These are phyloP conservation scores for Penicillium palitans DNA, from an alignment of 2,329 filamentous ascomycete genomes.

Conservation along the genomic window DNA sequence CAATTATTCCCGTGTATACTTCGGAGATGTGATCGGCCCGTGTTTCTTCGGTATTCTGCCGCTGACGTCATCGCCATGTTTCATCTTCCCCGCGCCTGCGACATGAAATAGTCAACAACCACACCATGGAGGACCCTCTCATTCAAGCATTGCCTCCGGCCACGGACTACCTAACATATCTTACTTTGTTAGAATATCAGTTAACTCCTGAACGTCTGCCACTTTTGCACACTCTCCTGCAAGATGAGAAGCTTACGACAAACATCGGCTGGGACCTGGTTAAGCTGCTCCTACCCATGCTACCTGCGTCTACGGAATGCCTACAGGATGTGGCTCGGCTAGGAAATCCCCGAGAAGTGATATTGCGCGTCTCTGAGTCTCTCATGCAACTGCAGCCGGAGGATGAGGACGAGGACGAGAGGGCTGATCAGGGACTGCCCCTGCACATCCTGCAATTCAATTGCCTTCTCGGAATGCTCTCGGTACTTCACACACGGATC, in stretches of 20 bases:
- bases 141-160: slow-evolving; percentile 60
- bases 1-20: background rate
- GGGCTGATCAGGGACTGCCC: slow-evolving; percentile 32
- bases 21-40: slow-evolving; percentile 9
- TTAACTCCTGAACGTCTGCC: slow-evolving; percentile 59
- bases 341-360: slow-evolving; percentile 65
- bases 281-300: slow-evolving; percentile 59
- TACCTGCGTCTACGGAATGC: slow-evolving; percentile 60
- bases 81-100: slow-evolving; percentile 8
- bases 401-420: slow-evolving; percentile 36
- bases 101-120: slow-evolving; percentile 18
- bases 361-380: slow-evolving; percentile 63
- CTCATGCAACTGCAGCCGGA: slow-evolving; percentile 57
- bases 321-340: slow-evolving; percentile 61
- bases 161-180: slow-evolving; percentile 66
- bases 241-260: slow-evolving; percentile 60
- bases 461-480: slow-evolving; percentile 49
- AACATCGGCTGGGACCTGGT: slow-evolving; percentile 69
- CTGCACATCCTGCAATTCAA: slow-evolving; percentile 24
- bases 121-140: slow-evolving; percentile 49
- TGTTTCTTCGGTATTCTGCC: slow-evolving; percentile 8
- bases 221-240: slow-evolving; percentile 58
- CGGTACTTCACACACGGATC: slow-evolving; percentile 60
- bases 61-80: slow-evolving; percentile 17
- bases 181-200: slow-evolving; percentile 66